phyloP scores from a whole-genome alignment of 805 yeast genomes.

The Blastobotrys peoriensis region DNA sequence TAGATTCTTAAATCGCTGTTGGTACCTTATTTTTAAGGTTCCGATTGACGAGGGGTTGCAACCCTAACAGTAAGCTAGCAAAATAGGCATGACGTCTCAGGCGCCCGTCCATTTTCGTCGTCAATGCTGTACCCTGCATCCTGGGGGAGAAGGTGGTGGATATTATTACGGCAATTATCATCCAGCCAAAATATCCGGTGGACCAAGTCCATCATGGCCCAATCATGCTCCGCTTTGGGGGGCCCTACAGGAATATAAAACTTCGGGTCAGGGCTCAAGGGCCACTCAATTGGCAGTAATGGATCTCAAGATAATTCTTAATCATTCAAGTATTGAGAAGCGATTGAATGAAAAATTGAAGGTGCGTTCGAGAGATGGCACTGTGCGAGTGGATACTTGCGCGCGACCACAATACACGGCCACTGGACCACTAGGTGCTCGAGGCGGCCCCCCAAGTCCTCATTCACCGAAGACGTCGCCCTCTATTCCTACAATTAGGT shows the following conservation, averaged over 20 bases:
- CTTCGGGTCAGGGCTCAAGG: neutral
- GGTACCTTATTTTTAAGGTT: too few relatives aligned
- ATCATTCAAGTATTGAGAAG: slow-evolving; percentile 10
- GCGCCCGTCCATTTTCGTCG: neutral
- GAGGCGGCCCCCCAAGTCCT: too few relatives aligned
- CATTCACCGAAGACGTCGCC: too few relatives aligned
- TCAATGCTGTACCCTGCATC: neutral
- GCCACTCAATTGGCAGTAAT: neutral
- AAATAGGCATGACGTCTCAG: neutral
- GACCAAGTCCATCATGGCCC: neutral
- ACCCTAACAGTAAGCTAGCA: neutral
- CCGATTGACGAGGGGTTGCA: neutral
- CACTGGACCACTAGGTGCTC: too few relatives aligned
- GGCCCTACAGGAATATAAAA: neutral
- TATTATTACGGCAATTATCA: neutral
- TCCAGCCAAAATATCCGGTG: neutral
- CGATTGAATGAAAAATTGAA: slow-evolving; percentile 24
- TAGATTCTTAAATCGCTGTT: too few relatives aligned
- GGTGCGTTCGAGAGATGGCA: too few relatives aligned
- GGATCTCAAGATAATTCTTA: slow-evolving; percentile 8
- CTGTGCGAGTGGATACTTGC: too few relatives aligned
- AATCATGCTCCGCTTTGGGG: neutral
- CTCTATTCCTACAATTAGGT: neutral
- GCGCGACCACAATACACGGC: too few relatives aligned
- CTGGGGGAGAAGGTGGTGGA: neutral